These are phyloP conservation scores for Lasiodiplodia theobromae DNA, from an alignment of 2,329 filamentous ascomycete species.

Conservation along the genomic window DNA sequence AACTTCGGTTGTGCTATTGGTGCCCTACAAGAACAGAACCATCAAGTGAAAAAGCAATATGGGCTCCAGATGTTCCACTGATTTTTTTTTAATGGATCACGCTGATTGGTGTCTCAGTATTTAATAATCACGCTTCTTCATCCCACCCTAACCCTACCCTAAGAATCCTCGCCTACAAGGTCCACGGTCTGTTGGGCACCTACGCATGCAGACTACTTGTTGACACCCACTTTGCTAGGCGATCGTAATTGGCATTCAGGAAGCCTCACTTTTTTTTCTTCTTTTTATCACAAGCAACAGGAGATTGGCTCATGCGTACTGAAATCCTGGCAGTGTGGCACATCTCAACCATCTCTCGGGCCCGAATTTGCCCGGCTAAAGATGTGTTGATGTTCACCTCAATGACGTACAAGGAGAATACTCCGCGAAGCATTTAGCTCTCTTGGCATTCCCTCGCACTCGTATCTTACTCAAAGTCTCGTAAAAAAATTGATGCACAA, in stretches of 20 bases:
- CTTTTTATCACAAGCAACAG: neutral
- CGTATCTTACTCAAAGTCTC: no score
- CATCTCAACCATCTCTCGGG: neutral
- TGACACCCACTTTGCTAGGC: constrained; percentile 13
- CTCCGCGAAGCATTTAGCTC: constrained; percentile 6
- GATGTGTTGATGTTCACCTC: neutral
- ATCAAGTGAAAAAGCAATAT: constrained; percentile 12
- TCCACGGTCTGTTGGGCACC: constrained; percentile 1
- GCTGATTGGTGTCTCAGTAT: neutral
- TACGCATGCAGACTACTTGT: neutral
- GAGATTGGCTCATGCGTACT: neutral
- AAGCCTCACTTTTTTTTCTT: constrained; percentile 5
- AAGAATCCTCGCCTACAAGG: neutral
- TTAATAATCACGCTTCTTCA: neutral
- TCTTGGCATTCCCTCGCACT: constrained; percentile 1
- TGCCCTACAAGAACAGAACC: constrained; percentile 13
- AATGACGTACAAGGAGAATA: neutral
- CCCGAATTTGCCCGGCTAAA: neutral
- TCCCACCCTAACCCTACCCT: neutral
- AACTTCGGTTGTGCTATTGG: neutral
- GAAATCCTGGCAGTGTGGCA: neutral
- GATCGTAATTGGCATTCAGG: constrained; percentile 1
- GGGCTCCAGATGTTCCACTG: neutral
- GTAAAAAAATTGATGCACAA: neutral
- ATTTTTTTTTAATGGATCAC: neutral